Conservation (phyloP, 169 alveolate genomes). For the Babesia ovis region DNA sequence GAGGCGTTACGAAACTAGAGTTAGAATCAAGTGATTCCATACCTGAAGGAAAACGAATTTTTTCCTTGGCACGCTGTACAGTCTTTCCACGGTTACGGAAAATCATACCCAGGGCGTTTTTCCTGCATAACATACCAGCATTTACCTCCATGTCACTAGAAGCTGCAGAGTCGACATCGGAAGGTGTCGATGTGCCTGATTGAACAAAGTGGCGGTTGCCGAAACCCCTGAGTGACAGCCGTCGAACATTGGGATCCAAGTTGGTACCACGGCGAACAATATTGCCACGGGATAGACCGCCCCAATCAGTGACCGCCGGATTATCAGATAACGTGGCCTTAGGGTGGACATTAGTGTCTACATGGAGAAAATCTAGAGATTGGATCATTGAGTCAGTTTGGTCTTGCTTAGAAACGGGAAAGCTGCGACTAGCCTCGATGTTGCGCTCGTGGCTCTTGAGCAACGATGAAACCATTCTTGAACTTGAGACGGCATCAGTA, state of each 20-base stretch:
- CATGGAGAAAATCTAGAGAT: neutral
- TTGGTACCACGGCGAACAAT: neutral
- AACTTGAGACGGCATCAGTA: constrained; percentile 19
- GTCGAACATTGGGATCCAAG: neutral
- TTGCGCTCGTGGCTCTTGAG: constrained; percentile 24
- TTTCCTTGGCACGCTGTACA: constrained; percentile 34
- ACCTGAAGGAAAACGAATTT: neutral
- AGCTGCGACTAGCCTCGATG: constrained; percentile 14
- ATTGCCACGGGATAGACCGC: neutral
- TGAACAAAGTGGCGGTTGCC: neutral
- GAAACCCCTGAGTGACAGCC: neutral
- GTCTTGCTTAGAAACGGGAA: neutral
- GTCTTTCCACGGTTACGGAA: constrained; percentile 27
- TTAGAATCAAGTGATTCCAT: neutral
- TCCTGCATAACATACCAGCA: neutral
- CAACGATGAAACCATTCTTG: constrained; percentile 27
- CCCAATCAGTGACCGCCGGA: neutral
- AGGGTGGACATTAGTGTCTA: neutral
- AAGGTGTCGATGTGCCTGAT: constrained; percentile 3
- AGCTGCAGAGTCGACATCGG: constrained; percentile 16
- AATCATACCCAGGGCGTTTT: constrained; percentile 1
- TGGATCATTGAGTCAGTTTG: neutral
- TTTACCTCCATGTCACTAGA: constrained; percentile 21
- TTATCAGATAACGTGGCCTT: neutral
- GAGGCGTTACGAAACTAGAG: neutral